Conservation (phyloP, 2,329 filamentous ascomycete genomes). For the Albifimbria verrucaria region DNA sequence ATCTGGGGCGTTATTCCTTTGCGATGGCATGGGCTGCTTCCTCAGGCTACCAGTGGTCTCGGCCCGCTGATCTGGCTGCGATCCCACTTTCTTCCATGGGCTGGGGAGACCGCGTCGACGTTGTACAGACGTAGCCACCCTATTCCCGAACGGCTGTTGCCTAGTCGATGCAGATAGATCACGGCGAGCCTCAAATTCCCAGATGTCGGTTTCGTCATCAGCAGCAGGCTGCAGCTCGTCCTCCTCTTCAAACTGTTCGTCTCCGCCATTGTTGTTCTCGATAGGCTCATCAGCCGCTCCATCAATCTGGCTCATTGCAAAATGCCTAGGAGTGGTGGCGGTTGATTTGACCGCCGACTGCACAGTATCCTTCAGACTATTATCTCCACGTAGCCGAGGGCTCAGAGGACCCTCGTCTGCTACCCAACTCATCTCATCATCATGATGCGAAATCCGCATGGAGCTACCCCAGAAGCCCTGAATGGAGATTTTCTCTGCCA, state of each 20-base stretch:
- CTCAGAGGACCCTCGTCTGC: conserved; percentile 34
- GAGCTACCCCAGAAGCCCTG: conserved; percentile 29
- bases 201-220: conserved; percentile 47
- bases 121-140: conserved; percentile 13
- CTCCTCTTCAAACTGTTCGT: conserved; percentile 10
- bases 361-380: conserved; percentile 24
- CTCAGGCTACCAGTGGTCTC: neutral
- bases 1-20: neutral
- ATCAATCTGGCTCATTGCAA: conserved; percentile 11
- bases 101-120: conserved; percentile 28
- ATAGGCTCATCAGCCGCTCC: conserved; percentile 13
- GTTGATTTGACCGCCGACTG: too few species aligned
- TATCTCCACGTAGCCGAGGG: conserved; percentile 30
- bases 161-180: conserved; percentile 31
- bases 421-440: conserved; percentile 43
- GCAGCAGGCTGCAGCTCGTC: conserved; percentile 6
- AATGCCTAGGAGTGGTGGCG: too few species aligned
- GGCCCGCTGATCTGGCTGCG: conserved; percentile 12
- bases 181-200: conserved; percentile 55
- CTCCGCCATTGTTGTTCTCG: conserved; percentile 13
- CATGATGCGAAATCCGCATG: conserved; percentile 25
- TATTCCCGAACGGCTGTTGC: conserved; percentile 27
- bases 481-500: conserved; percentile 8
- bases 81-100: conserved; percentile 32
- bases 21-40: neutral